Evolutionary conservation across 176 grass and related monocot genomes (phyloP).

Genomic region (Canna indica): DNA sequence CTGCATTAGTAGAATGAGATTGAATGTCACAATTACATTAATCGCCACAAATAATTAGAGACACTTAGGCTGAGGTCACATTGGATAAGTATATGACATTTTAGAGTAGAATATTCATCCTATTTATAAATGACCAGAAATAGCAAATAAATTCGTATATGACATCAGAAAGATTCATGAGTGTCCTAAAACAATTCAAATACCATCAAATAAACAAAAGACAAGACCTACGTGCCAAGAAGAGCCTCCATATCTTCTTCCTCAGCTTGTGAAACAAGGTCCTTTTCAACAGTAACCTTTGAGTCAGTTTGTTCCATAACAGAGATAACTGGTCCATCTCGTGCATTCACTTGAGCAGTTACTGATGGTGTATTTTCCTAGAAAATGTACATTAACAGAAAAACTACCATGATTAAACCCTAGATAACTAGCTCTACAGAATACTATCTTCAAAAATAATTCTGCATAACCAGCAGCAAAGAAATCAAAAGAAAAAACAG

Average conservation of each 20-base stretch:
- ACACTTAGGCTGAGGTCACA: no score
- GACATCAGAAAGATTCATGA: no score
- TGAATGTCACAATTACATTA: not conserved
- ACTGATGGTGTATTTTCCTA: slow-evolving; percentile 82
- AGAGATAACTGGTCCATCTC: slow-evolving; percentile 51
- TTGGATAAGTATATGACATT: not conserved
- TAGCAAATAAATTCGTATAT: no score
- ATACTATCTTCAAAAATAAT: not conserved
- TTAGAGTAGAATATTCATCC: not conserved
- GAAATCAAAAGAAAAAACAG: not conserved
- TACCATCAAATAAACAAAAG: not conserved
- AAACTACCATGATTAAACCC: slow-evolving; percentile 12
- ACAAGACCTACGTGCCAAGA: slow-evolving; percentile 67
- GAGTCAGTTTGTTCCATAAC: slow-evolving; percentile 60
- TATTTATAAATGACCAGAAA: not conserved
- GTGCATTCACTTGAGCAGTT: slow-evolving; percentile 48
- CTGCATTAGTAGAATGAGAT: slow-evolving; percentile 36
- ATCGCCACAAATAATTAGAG: not conserved
- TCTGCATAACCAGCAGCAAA: not conserved
- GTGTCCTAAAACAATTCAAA: not conserved
- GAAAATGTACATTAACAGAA: slow-evolving; percentile 25
- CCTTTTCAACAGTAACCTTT: slow-evolving; percentile 93
- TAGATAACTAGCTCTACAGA: not conserved
- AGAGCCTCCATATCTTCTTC: slow-evolving; percentile 98
- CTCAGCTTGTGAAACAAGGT: slow-evolving; percentile 89